These are phyloP conservation scores for Coemansia sp. DNA, from an alignment of 192 early-diverging fungal genomes.

Conservation along the genomic window DNA sequence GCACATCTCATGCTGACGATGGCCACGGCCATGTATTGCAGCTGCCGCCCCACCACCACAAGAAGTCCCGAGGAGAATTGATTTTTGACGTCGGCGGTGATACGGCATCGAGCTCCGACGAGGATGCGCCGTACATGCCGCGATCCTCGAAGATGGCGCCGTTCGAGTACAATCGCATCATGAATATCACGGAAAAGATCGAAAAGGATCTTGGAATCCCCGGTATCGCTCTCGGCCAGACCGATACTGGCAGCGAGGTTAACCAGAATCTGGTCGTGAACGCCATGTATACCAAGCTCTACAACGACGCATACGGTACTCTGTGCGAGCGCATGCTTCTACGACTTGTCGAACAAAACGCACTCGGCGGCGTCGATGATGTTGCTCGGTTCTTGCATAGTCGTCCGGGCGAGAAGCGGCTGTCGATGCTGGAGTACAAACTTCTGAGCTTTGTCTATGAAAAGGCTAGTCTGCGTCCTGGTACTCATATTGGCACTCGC, in stretches of 20 bases:
- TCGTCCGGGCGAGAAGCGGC: slow-evolving; percentile 19
- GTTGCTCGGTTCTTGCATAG: slow-evolving; percentile 20
- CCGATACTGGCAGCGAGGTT: slow-evolving; percentile 19
- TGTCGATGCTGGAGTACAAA: slow-evolving; percentile 40
- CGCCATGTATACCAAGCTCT: slow-evolving; percentile 49
- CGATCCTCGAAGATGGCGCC: slow-evolving; percentile 25
- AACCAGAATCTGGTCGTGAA: slow-evolving; percentile 46
- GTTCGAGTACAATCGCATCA: slow-evolving; percentile 31
- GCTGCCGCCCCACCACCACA: not conserved
- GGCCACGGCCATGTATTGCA: not conserved
- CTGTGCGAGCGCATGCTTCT: slow-evolving; percentile 45
- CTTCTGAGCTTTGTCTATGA: slow-evolving; percentile 30
- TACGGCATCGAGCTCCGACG: not conserved
- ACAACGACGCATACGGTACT: slow-evolving; percentile 38
- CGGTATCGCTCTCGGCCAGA: slow-evolving; percentile 13
- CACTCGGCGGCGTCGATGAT: slow-evolving; percentile 12
- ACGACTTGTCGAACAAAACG: slow-evolving; percentile 16
- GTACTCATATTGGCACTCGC: not conserved
- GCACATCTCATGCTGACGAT: not conserved
- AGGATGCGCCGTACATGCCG: not conserved
- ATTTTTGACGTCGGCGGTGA: not conserved
- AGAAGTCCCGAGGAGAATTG: not conserved
- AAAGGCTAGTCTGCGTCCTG: not conserved
- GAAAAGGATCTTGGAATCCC: slow-evolving; percentile 46
- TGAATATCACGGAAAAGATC: slow-evolving; percentile 26